phyloP scores from a whole-genome alignment of 257 asterid species.

The Solanum chiquidenum region DNA sequence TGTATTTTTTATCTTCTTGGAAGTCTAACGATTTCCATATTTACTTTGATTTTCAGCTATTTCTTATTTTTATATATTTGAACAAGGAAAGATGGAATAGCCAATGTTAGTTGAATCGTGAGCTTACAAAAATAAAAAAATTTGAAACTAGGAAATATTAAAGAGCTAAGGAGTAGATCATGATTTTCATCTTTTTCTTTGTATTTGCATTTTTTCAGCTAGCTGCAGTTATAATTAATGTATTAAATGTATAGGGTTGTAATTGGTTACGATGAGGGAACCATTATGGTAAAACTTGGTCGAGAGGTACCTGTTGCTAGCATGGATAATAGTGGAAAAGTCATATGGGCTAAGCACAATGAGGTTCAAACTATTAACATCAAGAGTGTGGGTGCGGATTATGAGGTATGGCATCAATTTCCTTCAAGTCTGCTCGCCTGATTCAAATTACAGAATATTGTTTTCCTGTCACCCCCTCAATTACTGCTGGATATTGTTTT shows the following conservation, averaged over 20 bases:
- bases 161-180: not conserved
- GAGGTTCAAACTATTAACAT: constrained; percentile 95
- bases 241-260: constrained; percentile 54
- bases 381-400: constrained; percentile 83
- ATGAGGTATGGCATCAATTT: constrained; percentile 42
- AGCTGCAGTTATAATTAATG: constrained; percentile 8
- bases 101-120: not conserved
- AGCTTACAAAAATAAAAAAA: not conserved
- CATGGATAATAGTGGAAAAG: constrained; percentile 94
- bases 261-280: constrained; percentile 97
- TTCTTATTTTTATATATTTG: not conserved
- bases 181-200: not conserved
- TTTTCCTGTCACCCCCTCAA: not conserved
- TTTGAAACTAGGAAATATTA: not conserved
- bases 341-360: constrained; percentile 97
- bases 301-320: constrained; percentile 97
- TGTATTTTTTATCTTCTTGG: not conserved
- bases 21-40: not conserved
- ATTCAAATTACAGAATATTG: not conserved
- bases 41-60: not conserved
- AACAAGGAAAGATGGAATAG: not conserved
- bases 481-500: not conserved
- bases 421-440: not conserved
- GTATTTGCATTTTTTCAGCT: not conserved
- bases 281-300: constrained; percentile 95